Percentiles rank a stretch among this genome's conserved stretches.
These are phyloP conservation scores for Trichoderma orchidacearum DNA, from an alignment of 495 filamentous ascomycete genomes.

Conservation along the genomic window DNA sequence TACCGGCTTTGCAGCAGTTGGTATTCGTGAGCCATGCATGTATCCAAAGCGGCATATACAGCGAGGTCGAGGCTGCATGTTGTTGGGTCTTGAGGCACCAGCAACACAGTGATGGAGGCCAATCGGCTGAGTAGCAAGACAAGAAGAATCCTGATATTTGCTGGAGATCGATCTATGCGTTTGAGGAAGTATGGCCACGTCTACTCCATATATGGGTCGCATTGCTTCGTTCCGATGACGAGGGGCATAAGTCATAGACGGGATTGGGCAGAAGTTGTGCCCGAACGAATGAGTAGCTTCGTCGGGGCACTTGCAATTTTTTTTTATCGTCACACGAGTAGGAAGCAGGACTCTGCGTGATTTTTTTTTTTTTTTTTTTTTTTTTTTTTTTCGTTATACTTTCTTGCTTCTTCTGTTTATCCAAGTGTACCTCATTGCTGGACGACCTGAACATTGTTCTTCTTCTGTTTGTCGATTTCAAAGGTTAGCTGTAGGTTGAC, in stretches of 20 bases:
- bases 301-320: too few species aligned
- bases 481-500: slow-evolving; percentile 6
- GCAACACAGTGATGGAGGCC: background rate
- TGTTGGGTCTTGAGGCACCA: background rate
- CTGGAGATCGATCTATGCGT: background rate
- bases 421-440: slow-evolving; percentile 40
- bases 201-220: background rate
- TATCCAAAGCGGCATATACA: background rate
- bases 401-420: slow-evolving; percentile 59
- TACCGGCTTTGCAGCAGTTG: background rate
- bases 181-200: background rate
- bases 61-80: background rate
- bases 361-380: background rate
- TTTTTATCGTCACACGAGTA: too few species aligned
- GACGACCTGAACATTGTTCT: slow-evolving; percentile 97
- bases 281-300: too few species aligned
- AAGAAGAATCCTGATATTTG: background rate
- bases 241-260: background rate
- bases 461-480: slow-evolving; percentile 51
- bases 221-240: background rate
- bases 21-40: background rate
- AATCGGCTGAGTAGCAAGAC: background rate
- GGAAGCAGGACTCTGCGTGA: too few species aligned
- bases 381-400: background rate
- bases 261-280: too few species aligned